These are phyloP conservation scores for Leccinum pachyderme DNA, from an alignment of 1,284 basidiomycete genomes.

Conservation along the genomic window DNA sequence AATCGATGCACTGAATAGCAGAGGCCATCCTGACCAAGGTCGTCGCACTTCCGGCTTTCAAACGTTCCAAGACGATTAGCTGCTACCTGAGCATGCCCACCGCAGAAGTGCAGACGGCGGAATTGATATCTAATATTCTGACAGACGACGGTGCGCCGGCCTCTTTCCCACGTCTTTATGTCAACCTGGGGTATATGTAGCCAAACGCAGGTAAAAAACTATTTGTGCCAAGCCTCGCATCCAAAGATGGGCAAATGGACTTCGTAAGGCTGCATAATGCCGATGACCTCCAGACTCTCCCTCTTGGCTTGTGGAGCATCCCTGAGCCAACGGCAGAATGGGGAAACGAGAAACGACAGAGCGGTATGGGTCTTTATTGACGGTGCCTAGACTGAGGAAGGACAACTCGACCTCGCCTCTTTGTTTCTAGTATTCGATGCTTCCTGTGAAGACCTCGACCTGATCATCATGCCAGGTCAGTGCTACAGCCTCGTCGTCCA, in stretches of 20 bases:
- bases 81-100: constrained; percentile 79
- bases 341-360: constrained; percentile 43
- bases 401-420: constrained; percentile 3
- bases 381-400: not conserved
- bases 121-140: constrained; percentile 34
- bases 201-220: constrained; percentile 55
- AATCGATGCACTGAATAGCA: constrained; percentile 41
- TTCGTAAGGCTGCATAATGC: constrained; percentile 58
- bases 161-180: not conserved
- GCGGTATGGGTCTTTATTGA: constrained; percentile 43
- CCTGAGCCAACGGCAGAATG: constrained; percentile 58
- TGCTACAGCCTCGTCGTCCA: constrained; percentile 10
- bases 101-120: constrained; percentile 62
- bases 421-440: constrained; percentile 42
- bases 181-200: not conserved
- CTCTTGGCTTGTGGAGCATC: constrained; percentile 69
- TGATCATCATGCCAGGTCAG: constrained; percentile 70
- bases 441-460: constrained; percentile 48
- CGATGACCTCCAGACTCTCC: constrained; percentile 56
- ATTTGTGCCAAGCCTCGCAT: constrained; percentile 66
- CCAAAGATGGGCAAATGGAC: constrained; percentile 55
- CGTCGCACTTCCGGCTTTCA: constrained; percentile 50
- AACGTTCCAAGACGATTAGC: constrained; percentile 49
- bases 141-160: constrained; percentile 24
- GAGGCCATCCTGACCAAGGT: constrained; percentile 49